Base-by-base conservation (phyloP, 129 eudicot genomes). In the Centrapalus pauciflorus region DNA sequence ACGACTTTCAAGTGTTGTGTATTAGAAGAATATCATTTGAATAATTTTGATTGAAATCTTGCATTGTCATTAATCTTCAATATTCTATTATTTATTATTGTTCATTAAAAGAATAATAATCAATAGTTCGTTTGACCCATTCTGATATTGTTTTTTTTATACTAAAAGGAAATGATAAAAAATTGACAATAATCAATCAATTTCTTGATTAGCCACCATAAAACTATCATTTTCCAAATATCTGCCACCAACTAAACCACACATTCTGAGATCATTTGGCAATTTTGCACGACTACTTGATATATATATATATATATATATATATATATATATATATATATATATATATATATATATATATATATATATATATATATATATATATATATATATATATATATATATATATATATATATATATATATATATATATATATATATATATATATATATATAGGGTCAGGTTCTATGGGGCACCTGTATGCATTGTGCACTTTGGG, bases 231-330 rank as follows among this genome's bases (percentile, higher is more conserved):
- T 75, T 66, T 75, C 73, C 32, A 57, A 33, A 68, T 66, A 19
- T 45, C 17, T 66, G 63, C 63, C 79, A 48, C 62, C 79, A 75
- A 57, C 79, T 75, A 67, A n/a, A 58, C 55, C 61, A 24, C 46
- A 56, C 40, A 48, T 21, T 32, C 37, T 45, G 16, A 67, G 45
- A 35, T 58, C 46, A 46, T n/a, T 48, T 58, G 24, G 16, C 67
- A 27, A 74, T 43, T 23, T n/a, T 28, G 61, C 46, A 66, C 61
- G 49, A 46, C 46, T 66, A 49, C 45, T 34, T 46, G 19, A 16
- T 0, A 46, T 45, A 43, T 11, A 37, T 19, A 21, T 34, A 35
- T 34, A 35, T 6, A 34, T 30, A 32, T 13, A 13, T 32, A 59
- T 17, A 16, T n/a, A 57, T 29, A 5, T 57, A 57, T 30, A 7